Evolutionary conservation across 2,329 filamentous ascomycete species (phyloP).

Genomic region (Paramyrothecium sp.): DNA sequence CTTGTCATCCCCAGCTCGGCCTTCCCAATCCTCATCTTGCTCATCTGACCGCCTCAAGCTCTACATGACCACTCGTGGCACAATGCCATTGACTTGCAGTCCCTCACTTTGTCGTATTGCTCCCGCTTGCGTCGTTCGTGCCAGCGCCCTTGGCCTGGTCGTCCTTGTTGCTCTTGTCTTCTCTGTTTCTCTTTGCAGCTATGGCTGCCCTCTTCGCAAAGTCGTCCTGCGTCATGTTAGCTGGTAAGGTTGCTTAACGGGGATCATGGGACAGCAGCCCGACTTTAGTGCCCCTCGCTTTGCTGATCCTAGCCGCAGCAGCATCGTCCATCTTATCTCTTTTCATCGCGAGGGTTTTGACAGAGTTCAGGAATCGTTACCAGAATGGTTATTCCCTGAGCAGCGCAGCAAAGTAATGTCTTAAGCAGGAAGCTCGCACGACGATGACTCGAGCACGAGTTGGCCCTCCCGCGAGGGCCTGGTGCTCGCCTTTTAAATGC

Average conservation of each 20-base stretch:
- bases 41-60: too few relatives aligned
- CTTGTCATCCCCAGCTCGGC: too few relatives aligned
- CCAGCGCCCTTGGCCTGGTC: conserved; percentile 1
- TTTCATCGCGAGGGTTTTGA: conserved; percentile 7
- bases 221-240: conserved; percentile 24
- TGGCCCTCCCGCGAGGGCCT: too few relatives aligned
- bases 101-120: conserved; percentile 1
- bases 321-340: conserved; percentile 40
- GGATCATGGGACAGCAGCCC: conserved; percentile 3
- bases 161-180: conserved; percentile 4
- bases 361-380: background rate
- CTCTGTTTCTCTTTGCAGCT: conserved; percentile 31
- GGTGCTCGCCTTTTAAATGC: too few relatives aligned
- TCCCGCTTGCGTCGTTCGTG: background rate
- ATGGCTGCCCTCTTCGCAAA: conserved; percentile 32
- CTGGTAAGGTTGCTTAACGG: background rate
- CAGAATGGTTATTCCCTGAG: background rate
- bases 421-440: too few relatives aligned
- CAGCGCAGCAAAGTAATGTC: too few relatives aligned
- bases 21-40: too few relatives aligned
- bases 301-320: conserved; percentile 38
- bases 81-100: background rate
- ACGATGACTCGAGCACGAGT: too few relatives aligned
- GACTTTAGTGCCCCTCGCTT: conserved; percentile 38
- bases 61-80: too few relatives aligned